These are phyloP conservation scores for Pythium phragmitis DNA, from an alignment of 352 stramenopile species.

Conservation along the genomic window DNA sequence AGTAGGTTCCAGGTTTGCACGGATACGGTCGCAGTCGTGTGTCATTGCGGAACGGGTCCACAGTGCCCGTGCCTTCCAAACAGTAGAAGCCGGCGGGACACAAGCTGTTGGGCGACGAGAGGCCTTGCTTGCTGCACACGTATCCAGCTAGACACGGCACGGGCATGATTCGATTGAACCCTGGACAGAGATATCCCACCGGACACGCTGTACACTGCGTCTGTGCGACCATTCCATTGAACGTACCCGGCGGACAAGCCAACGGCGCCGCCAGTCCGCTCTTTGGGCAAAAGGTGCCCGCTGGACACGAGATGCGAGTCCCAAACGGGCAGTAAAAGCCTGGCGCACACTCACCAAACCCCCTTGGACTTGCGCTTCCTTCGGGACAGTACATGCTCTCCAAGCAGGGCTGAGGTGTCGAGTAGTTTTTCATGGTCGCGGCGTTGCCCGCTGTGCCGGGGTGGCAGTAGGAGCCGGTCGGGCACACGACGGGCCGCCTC, in stretches of 20 bases:
- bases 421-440: conserved; percentile 86
- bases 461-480: conserved; percentile 87
- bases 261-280: conserved; percentile 82
- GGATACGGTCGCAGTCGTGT: conserved; percentile 94
- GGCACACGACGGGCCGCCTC: conserved; percentile 84
- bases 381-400: conserved; percentile 92
- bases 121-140: conserved; percentile 85
- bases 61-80: conserved; percentile 91
- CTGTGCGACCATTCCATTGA: conserved; percentile 93
- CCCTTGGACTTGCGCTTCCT: conserved; percentile 76
- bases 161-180: conserved; percentile 90
- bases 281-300: conserved; percentile 91
- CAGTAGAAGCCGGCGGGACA: conserved; percentile 96
- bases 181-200: conserved; percentile 93
- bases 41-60: conserved; percentile 96
- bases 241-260: conserved; percentile 90
- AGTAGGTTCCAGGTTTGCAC: conserved; percentile 95
- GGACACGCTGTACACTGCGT: conserved; percentile 87
- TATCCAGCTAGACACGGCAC: conserved; percentile 91
- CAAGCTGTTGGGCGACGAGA: conserved; percentile 89
- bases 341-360: conserved; percentile 78
- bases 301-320: conserved; percentile 84
- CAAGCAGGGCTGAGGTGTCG: conserved; percentile 84
- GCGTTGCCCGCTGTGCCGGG: conserved; percentile 80
- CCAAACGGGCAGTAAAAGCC: conserved; percentile 94